Evolutionary conservation across 441 rosid species (phyloP).

Genomic region (Adansonia gregorii): DNA sequence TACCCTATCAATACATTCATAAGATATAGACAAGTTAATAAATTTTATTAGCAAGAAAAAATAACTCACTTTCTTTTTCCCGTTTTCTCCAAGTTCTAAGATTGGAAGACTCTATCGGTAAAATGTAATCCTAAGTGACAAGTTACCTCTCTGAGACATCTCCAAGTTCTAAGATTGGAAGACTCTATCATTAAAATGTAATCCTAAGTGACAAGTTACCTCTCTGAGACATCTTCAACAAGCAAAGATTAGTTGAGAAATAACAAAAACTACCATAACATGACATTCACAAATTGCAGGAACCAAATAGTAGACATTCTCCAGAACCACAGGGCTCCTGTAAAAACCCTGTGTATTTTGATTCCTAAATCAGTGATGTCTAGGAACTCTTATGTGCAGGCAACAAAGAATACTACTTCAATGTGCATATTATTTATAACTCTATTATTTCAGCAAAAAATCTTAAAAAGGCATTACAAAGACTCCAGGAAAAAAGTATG

Average conservation of each 20-base stretch:
- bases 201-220: neutral
- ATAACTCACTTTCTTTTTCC: neutral
- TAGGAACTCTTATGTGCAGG: neutral
- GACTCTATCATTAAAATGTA: neutral
- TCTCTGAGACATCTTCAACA: neutral
- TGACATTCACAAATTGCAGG: neutral
- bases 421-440: neutral
- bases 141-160: neutral
- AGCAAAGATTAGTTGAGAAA: neutral
- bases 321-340: neutral
- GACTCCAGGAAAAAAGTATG: neutral
- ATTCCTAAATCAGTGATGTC: slow-evolving; percentile 13
- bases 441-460: neutral
- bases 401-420: slow-evolving; percentile 1
- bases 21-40: neutral
- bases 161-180: neutral
- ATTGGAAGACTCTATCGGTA: slow-evolving; percentile 9
- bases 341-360: neutral
- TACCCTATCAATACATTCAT: neutral
- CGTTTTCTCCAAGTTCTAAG: slow-evolving; percentile 4
- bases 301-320: neutral
- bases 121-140: neutral
- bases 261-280: neutral
- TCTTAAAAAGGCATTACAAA: neutral
- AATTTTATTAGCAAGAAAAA: neutral